Percentiles rank a stretch among this genome's conserved stretches.
phyloP scores from a whole-genome alignment of 1,139 yeast genomes.

The Debaryomyces sp. region DNA sequence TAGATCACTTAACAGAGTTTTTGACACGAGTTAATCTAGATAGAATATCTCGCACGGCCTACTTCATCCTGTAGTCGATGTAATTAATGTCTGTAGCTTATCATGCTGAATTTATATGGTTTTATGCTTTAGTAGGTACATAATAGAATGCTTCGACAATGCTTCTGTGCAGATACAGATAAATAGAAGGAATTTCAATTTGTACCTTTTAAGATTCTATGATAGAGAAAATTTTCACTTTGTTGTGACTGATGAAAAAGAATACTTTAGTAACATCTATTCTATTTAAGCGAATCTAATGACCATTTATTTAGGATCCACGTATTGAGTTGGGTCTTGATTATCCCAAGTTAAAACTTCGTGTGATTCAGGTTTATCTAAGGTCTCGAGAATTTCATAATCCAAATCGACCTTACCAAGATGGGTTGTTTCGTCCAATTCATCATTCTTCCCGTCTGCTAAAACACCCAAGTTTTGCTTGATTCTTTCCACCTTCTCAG shows the following conservation, averaged over 20 bases:
- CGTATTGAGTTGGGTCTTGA: constrained; percentile 19
- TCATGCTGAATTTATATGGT: no score
- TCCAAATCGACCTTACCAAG: constrained; percentile 41
- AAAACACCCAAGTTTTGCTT: constrained; percentile 37
- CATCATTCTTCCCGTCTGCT: constrained; percentile 30
- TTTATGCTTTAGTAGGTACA: no score
- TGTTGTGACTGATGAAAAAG: background rate
- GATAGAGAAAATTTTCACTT: no score
- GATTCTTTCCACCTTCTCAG: constrained; percentile 54
- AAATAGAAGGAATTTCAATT: background rate
- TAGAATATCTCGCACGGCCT: no score
- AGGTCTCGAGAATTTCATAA: constrained; percentile 28
- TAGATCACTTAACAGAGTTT: no score
- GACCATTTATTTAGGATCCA: constrained; percentile 5
- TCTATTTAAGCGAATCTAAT: background rate
- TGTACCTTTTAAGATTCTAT: background rate
- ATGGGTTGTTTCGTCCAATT: constrained; percentile 24
- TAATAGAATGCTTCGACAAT: background rate
- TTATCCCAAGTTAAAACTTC: constrained; percentile 34
- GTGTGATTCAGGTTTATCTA: constrained; percentile 38
- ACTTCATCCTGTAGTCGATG: background rate
- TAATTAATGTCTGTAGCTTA: background rate
- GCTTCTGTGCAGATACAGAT: background rate
- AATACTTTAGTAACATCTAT: background rate
- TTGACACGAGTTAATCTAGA: no score